Base-by-base conservation (phyloP, 805 yeast species). In the Candida vaughaniae region DNA sequence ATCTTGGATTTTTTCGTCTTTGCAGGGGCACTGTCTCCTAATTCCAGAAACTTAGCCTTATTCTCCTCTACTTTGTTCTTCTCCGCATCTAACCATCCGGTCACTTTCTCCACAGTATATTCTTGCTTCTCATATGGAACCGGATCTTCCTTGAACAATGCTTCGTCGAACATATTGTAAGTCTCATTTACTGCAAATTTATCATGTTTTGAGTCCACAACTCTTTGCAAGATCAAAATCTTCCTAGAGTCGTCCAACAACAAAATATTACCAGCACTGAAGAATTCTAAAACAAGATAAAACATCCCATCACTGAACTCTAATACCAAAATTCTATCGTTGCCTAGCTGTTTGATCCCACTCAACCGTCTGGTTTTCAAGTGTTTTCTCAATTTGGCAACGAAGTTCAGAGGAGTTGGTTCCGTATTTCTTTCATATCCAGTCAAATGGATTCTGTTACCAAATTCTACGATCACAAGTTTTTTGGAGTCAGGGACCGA, bases 261-360 rank as follows among this genome's bases (percentile, higher is more conserved):
- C 14, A 91, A 66, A 37, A 91, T 77, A 55, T 91, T 91, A 18
- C 99, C 99, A 3, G 96, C 96, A 55, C 96, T 85, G 65, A 90
- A 91, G 52, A 91, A 91, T 59, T 91, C 99, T 36, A 91, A 60
- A 0, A 87, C 95, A 46, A 91, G 64, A 49, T 85, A 82, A 52
- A 64, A 80, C 35, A 77, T 51, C 2, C 96, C 96, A 51, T 87
- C 95, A 30, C 90, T 80, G 61, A 91, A 91, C 42, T 86, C 80
- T 30, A 91, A 59, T 0, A 89, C 95, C 29, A 87, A 66, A n/a
- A 87, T 78, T 58, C 98, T 73, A 55, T 89, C 96, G 51, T 80
- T 76, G 1, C 80, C 82, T 4, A 91, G 76, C 48, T 89, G 95
- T 46, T 73, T 77, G 29, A 91, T 64, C 25, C 75, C 74, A 1